Evolutionary conservation across 805 yeast species (phyloP), one percentile per base, ranked within the genome.

Genomic region (Tetrapisispora fleetii): DNA sequence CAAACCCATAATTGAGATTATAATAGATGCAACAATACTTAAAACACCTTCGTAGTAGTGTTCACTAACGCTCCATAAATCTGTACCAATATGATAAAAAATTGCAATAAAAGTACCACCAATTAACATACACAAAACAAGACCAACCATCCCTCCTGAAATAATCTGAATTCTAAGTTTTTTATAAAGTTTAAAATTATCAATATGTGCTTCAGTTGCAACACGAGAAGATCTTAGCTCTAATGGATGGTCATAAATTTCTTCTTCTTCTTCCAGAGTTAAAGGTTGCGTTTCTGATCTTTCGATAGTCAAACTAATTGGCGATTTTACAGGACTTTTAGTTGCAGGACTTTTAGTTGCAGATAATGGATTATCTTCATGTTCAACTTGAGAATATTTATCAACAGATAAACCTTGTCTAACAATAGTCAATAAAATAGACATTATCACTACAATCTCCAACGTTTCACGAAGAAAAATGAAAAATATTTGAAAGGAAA

Each of bases 41-140:
- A 89, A 80, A 0, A 81, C 67, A 8, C 95, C 95, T 62, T 89
- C 97, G 85, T 95, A 89, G 47, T 86, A 73, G 58, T 93, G 79
- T 63, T 89, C 97, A 38, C 96, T 83, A 51, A 80, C 69, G 9
- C 90, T 78, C 96, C 96, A 89, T 47, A 86, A 68, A 67, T 89
- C 95, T 24, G 81, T 79, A 16, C 96, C 96, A 30, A 90, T 68
- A 41, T 80, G 61, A 58, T 88, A 87, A 64, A 89, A 89, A 4
- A 81, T 71, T 11, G 74, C 67, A 32, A 89, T 79, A 60, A 89
- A 84, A 0, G 78, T 63, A 4, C 81, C 78, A 4, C 97, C 97
- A 33, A 89, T 75, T 4, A 83, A 49, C 49, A 85, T 61, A 59
- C 96, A 88, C 1, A 85, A 66, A 0, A 76, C 55, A 18, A 89